A percentile compares a stretch with the other conserved stretches of the same genome.
These are phyloP conservation scores for Amanita fuliginea DNA, from an alignment of 768 basidiomycete genomes.

Conservation along the genomic window DNA sequence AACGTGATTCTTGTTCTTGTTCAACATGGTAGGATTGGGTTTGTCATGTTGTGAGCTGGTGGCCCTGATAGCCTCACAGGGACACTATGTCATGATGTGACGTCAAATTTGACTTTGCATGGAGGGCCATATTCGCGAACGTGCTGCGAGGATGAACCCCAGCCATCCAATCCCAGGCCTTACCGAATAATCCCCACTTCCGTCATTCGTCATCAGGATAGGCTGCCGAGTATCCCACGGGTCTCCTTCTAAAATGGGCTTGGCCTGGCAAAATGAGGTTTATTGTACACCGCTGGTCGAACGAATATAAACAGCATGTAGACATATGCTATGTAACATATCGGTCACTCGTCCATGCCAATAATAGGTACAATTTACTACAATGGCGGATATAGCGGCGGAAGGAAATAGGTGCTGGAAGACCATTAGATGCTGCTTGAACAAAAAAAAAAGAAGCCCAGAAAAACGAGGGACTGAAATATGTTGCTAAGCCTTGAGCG, in stretches of 20 bases:
- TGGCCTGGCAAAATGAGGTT: background rate
- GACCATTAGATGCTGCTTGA: conserved; percentile 15
- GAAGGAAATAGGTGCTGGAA: background rate
- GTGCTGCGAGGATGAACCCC: background rate
- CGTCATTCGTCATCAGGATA: too few species aligned
- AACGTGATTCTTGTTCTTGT: background rate
- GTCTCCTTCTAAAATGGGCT: too few species aligned
- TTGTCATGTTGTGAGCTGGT: background rate
- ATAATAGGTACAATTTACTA: background rate
- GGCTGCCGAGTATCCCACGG: too few species aligned
- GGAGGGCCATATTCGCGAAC: background rate
- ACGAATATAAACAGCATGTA: background rate
- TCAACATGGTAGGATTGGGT: background rate
- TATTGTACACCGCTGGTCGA: background rate
- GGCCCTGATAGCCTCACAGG: background rate
- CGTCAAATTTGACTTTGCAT: background rate
- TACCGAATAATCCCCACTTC: too few species aligned
- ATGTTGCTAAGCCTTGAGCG: conserved; percentile 19
- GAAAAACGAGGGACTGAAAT: conserved; percentile 7
- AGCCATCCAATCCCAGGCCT: too few species aligned
- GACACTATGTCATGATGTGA: background rate
- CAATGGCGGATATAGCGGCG: conserved; percentile 5
- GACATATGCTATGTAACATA: conserved; percentile 2
- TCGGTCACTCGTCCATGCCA: conserved; percentile 4
- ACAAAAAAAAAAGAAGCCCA: conserved; percentile 10